These are phyloP conservation scores for Tardiomyces blankii DNA, from an alignment of 1,139 yeast species.

Conservation along the genomic window DNA sequence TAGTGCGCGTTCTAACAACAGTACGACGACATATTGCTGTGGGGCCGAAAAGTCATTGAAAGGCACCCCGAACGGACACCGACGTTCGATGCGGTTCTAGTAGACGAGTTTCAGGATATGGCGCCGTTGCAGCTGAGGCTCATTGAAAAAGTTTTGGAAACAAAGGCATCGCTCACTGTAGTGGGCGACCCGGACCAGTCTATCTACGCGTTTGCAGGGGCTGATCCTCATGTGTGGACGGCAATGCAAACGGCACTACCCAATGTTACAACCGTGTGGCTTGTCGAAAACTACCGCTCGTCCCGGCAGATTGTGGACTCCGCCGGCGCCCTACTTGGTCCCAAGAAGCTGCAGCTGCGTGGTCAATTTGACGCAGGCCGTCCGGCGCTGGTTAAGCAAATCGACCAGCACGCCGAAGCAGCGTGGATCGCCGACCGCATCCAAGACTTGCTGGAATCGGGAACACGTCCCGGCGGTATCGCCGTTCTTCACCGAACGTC, in stretches of 20 bases:
- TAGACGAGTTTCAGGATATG: conserved; percentile 74
- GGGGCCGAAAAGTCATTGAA: conserved; percentile 19
- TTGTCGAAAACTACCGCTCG: neutral
- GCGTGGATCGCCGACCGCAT: neutral
- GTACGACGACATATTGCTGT: conserved; percentile 31
- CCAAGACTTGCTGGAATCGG: neutral
- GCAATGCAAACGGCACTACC: conserved; percentile 4
- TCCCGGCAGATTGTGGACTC: conserved; percentile 1
- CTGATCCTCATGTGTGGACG: conserved; percentile 20
- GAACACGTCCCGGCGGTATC: neutral
- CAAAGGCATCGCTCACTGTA: conserved; percentile 41
- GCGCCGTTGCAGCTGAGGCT: conserved; percentile 40
- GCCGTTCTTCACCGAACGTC: neutral
- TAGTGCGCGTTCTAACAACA: neutral
- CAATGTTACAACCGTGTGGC: neutral
- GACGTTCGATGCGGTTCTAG: conserved; percentile 34
- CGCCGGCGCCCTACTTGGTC: conserved; percentile 1
- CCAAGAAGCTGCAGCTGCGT: neutral
- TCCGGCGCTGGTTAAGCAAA: neutral
- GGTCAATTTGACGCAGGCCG: neutral
- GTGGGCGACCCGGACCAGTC: conserved; percentile 73
- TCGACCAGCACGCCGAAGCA: neutral
- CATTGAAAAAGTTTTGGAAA: conserved; percentile 10
- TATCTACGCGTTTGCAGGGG: conserved; percentile 56
- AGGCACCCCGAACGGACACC: conserved; percentile 7